A percentile compares a stretch with the other conserved stretches of the same genome.
Evolutionary conservation across 805 yeast genomes (phyloP).

Genomic region (Kodamaea kaohsiungensis): DNA sequence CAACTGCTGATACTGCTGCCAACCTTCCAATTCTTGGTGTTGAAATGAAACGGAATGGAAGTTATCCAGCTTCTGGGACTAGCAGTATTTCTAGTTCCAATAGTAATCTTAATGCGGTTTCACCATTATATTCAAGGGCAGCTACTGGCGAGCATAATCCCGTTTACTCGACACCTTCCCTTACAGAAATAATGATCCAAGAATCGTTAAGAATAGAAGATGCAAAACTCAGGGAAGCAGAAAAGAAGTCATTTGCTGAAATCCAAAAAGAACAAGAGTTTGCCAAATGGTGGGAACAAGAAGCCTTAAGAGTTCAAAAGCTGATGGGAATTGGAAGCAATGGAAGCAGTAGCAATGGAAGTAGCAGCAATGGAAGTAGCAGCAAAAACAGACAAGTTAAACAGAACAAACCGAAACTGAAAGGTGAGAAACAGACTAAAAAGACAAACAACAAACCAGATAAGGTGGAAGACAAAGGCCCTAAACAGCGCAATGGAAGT

Average conservation of each 20-base stretch:
- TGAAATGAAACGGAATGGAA: background rate
- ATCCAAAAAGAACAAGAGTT: constrained; percentile 81
- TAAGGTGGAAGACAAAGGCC: background rate
- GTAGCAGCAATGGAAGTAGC: constrained; percentile 7
- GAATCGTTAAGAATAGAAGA: constrained; percentile 44
- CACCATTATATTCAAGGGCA: background rate
- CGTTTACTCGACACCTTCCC: constrained; percentile 24
- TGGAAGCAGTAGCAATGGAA: constrained; percentile 10
- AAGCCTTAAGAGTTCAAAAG: constrained; percentile 63
- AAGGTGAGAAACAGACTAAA: background rate
- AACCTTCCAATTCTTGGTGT: constrained; percentile 8
- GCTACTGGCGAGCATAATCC: background rate
- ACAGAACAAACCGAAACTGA: background rate
- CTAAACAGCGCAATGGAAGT: background rate
- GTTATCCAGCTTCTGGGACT: background rate
- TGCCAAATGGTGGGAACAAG: constrained; percentile 86
- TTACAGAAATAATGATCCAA: constrained; percentile 47
- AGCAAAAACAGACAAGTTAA: background rate
- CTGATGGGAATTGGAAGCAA: constrained; percentile 20
- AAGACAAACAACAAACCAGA: background rate
- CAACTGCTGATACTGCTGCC: background rate
- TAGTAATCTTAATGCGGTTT: background rate
- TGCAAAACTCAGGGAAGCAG: constrained; percentile 26
- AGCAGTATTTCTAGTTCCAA: constrained; percentile 7
- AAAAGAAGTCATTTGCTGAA: constrained; percentile 57